phyloP scores from a whole-genome alignment of 2,329 filamentous ascomycete genomes.

The Alternaria angustiovoidea region DNA sequence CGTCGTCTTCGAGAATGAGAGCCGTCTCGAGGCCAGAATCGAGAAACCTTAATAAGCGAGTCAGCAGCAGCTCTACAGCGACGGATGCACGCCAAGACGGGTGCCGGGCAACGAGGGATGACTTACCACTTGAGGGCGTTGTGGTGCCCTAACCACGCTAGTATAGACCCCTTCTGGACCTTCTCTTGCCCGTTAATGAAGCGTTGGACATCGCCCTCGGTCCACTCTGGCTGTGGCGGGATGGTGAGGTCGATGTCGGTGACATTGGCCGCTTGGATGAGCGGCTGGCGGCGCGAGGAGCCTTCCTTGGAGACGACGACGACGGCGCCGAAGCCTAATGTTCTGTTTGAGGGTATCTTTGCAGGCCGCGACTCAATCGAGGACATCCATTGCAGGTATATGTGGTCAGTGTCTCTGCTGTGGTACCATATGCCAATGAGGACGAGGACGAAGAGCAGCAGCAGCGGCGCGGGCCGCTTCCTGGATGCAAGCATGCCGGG shows the following conservation, averaged over 20 bases:
- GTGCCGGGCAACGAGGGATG: slow-evolving; percentile 2
- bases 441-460: slow-evolving; percentile 35
- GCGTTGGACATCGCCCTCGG: slow-evolving; percentile 50
- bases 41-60: slow-evolving; percentile 49
- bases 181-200: slow-evolving; percentile 48
- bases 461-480: slow-evolving; percentile 42
- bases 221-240: slow-evolving; percentile 54
- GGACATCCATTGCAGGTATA: slow-evolving; percentile 41
- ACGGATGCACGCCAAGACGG: slow-evolving; percentile 20
- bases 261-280: slow-evolving; percentile 54
- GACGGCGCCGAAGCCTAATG: slow-evolving; percentile 53
- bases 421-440: slow-evolving; percentile 41
- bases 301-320: slow-evolving; percentile 52
- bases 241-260: slow-evolving; percentile 55
- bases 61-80: slow-evolving; percentile 21
- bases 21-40: slow-evolving; percentile 52
- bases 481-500: slow-evolving; percentile 44
- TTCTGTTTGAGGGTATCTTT: slow-evolving; percentile 45
- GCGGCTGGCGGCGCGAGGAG: slow-evolving; percentile 51
- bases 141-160: slow-evolving; percentile 57
- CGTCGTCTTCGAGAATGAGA: slow-evolving; percentile 57
- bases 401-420: slow-evolving; percentile 34
- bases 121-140: slow-evolving; percentile 53
- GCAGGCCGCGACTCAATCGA: slow-evolving; percentile 34
- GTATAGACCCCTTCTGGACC: slow-evolving; percentile 51